Base-by-base conservation (phyloP, 2,329 filamentous ascomycete genomes). In the Sporothrix pallida region DNA sequence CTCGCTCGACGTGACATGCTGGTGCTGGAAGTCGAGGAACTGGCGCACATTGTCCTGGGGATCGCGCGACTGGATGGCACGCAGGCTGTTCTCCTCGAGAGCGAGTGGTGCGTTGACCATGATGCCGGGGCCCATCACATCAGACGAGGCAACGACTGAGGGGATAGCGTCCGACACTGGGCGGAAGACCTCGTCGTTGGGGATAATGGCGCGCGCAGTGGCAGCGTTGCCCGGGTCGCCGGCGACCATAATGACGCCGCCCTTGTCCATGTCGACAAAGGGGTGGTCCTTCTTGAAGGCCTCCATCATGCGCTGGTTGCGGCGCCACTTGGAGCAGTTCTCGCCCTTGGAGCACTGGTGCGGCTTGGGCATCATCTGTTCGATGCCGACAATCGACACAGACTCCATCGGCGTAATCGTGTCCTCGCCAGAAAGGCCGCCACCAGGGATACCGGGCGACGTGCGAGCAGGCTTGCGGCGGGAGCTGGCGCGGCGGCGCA, bases 11-110 rank as follows among this genome's bases (percentile, higher is more conserved):
- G 65, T 73, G 50, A 78, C 77, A 31, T 81, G 75, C 72, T 88
- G 86, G 80, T 92, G 91, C 81, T 98, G 95, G 80, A 97, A 95
- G 79, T 89, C 89, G 71, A 98, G 87, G 82, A 97, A 98, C 77
- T 97, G 93, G 79, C 93, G 91, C 50, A 98, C 94, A 78, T 95
- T 97, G 83, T 98, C 95, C 81, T 97, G 95, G 6, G 95, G 93
- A 79, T 98, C 94, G 71, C 92, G 88, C 20, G 86, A 85, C 79
- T 92, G 87, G 46, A 97, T 80, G 75, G 87, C 89, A 74, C 90
- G 89, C 17, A 97, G 89, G 58, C 87, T 87, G 68, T 91, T 89
- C 80, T 94, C 91, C 78, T 94, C 91, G 52, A 98, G 87, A 74
- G 88, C 87, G 74, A 95, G 86, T 31, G 90, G 86, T 26, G 91